Evolutionary conservation across 169 alveolate species (phyloP).

Genomic region (Perkinsus olseni): DNA sequence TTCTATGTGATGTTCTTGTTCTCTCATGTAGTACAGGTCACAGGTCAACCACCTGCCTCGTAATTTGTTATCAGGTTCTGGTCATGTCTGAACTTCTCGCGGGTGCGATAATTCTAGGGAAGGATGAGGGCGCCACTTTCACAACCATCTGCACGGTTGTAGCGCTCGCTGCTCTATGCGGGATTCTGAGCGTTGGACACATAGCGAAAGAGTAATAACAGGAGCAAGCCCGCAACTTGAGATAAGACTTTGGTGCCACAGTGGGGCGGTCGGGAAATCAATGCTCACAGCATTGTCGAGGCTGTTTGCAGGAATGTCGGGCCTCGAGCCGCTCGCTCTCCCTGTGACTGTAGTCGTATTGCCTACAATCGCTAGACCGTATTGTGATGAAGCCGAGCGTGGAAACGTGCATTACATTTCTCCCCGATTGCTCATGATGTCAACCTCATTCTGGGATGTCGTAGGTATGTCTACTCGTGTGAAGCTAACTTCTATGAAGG

Average conservation of each 20-base stretch:
- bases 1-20: background rate
- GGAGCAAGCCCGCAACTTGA: background rate
- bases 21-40: background rate
- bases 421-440: background rate
- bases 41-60: background rate
- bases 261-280: too few relatives aligned
- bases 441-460: background rate
- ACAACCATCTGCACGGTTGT: background rate
- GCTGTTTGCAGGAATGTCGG: too few relatives aligned
- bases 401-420: too few relatives aligned
- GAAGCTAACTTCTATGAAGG: background rate
- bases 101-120: background rate
- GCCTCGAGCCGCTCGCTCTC: too few relatives aligned
- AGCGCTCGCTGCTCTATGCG: background rate
- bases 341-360: too few relatives aligned
- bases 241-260: background rate
- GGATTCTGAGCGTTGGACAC: background rate
- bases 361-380: too few relatives aligned
- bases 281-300: too few relatives aligned
- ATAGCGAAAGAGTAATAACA: background rate
- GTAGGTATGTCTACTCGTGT: background rate
- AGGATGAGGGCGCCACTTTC: background rate
- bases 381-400: too few relatives aligned
- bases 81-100: background rate
- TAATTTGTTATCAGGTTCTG: background rate